Percentiles rank a stretch among this genome's conserved stretches.
phyloP scores from a whole-genome alignment of 2,329 filamentous ascomycete genomes.

The Purpureocillium lavendulum region DNA sequence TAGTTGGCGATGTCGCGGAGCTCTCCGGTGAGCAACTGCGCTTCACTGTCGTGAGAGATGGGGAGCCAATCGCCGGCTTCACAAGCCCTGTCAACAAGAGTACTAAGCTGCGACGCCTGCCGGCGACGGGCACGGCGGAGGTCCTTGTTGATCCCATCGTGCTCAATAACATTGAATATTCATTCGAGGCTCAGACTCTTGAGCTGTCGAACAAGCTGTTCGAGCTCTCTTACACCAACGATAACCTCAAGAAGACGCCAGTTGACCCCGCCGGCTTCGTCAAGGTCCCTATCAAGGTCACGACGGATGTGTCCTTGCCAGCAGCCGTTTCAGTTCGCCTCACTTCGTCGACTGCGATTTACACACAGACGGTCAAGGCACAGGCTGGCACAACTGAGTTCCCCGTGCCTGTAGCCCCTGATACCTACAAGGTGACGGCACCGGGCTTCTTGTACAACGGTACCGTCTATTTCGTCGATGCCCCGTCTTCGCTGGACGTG shows the following conservation, averaged over 20 bases:
- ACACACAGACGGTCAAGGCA: not conserved
- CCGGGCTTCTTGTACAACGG: not conserved
- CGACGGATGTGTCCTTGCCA: not conserved
- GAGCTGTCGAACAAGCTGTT: not conserved
- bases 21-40: constrained; percentile 1
- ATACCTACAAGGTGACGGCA: not conserved
- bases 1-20: not conserved
- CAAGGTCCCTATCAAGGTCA: not conserved
- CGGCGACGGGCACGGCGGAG: not conserved
- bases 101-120: constrained; percentile 1
- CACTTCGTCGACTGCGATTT: not conserved
- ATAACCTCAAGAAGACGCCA: not conserved
- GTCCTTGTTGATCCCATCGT: not conserved
- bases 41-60: not conserved
- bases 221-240: not conserved
- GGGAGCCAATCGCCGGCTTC: not conserved
- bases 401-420: constrained; percentile 1
- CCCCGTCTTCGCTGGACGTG: not conserved
- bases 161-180: constrained; percentile 1
- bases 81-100: not conserved
- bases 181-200: not conserved
- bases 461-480: not conserved
- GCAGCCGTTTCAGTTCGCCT: not conserved
- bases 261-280: not conserved
- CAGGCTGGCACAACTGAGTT: not conserved